Percentiles rank a stretch among this genome's conserved stretches.
These are phyloP conservation scores for Diphasiastrum complanatum DNA, from an alignment of 83 land plant species.

Conservation along the genomic window DNA sequence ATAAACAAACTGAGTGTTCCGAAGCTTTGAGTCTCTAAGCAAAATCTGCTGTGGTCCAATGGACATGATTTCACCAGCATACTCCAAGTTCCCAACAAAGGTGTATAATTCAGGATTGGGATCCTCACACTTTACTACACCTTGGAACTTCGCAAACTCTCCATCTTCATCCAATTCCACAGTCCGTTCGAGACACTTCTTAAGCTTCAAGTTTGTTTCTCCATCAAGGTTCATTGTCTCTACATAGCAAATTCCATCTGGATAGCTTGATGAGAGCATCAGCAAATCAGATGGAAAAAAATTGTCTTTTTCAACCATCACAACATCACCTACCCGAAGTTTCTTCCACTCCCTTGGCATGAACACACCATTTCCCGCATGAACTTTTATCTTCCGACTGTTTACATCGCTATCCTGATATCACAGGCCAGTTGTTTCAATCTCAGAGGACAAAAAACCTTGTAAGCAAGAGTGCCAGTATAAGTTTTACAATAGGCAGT, in stretches of 20 bases:
- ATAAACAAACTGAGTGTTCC: slow-evolving; percentile 23
- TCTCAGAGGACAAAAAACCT: too few species aligned
- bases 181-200: slow-evolving; percentile 22
- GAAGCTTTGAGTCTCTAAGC: slow-evolving; percentile 33
- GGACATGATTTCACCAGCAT: slow-evolving; percentile 12
- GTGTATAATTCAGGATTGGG: slow-evolving; percentile 38
- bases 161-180: slow-evolving; percentile 23
- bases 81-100: slow-evolving; percentile 25
- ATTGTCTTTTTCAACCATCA: slow-evolving; percentile 34
- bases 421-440: too few species aligned
- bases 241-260: not conserved
- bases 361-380: slow-evolving; percentile 30
- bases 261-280: not conserved
- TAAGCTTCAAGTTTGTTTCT: slow-evolving; percentile 49
- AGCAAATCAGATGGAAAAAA: slow-evolving; percentile 37
- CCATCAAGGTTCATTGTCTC: slow-evolving; percentile 7
- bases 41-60: slow-evolving; percentile 30
- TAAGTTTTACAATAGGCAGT: too few species aligned
- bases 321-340: slow-evolving; percentile 40
- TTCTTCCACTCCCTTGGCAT: slow-evolving; percentile 32
- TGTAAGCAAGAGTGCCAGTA: too few species aligned
- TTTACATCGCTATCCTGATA: slow-evolving; percentile 47
- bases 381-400: slow-evolving; percentile 26
- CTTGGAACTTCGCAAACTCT: slow-evolving; percentile 10
- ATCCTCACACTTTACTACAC: slow-evolving; percentile 23